Base-by-base conservation (phyloP, 768 basidiomycete species). In the Coprinopsis strossmayeri region DNA sequence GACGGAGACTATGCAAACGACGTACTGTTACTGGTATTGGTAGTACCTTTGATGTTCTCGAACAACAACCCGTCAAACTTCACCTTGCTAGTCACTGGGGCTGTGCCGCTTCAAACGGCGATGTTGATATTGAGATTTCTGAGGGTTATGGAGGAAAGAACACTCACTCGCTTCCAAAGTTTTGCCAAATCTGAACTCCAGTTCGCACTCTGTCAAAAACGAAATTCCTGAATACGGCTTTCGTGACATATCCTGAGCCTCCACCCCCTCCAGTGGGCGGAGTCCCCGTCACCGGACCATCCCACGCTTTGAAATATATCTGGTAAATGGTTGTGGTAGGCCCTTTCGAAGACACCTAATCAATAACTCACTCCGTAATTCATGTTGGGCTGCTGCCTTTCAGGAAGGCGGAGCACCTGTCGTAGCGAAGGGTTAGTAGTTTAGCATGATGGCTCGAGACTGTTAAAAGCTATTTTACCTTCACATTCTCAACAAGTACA, bases 271-370 rank as follows among this genome's bases (percentile, higher is more conserved):
- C 76, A 23, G 74, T 78, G 1, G 78, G 78, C 5, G 79, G 79
- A 7, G 60, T 59, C 2, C 79, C 78, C 50, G 76, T 70, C 10
- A 74, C 68, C 2, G 69, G 65, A 2, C 72, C 76, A 25, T 70
- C 70, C 77, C 77, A 81, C 0, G 76, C 71, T 60, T 81, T 79
- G 60, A 79, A 71, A 60, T 78, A 79, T 3, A 77, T 70, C 77
- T 78, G 45, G 24, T 45, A 28, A 18, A 34, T 24, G 28, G 44
- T 24, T 44, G 35, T 49, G 37, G 43, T 37, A 32, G 46, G 21
- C n/a, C n/a, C n/a, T n/a, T 17, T 21, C 13, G 12, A 3, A 50
- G n/a, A 7, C 20, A 39, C 18, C 23, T 3, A 34, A 11, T 46
- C 10, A 25, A 10, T 25, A 3, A 18, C 67, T 54, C 48, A 79